phyloP scores from a whole-genome alignment of 768 basidiomycete genomes.

The Boletus rex-veris region DNA sequence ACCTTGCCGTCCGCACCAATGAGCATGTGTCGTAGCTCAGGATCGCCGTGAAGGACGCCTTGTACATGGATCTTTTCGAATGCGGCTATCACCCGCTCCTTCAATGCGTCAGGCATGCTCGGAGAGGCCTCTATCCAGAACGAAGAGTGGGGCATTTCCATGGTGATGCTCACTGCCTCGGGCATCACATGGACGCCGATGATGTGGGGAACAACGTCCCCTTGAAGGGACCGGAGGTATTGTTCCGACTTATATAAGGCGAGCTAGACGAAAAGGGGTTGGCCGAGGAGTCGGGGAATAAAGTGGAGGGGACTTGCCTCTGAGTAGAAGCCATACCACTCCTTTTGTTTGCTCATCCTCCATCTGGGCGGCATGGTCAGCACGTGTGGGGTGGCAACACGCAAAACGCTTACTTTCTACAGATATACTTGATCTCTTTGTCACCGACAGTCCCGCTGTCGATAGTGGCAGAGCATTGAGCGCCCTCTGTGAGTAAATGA shows the following conservation, averaged over 20 bases:
- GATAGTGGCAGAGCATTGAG: constrained; percentile 37
- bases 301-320: constrained; percentile 30
- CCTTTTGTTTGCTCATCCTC: constrained; percentile 28
- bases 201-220: constrained; percentile 48
- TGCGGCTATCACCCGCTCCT: constrained; percentile 49
- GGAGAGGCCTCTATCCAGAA: constrained; percentile 63
- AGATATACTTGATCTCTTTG: constrained; percentile 33
- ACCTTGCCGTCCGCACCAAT: constrained; percentile 52
- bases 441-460: constrained; percentile 31
- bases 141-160: constrained; percentile 53
- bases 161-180: constrained; percentile 39
- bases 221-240: constrained; percentile 51
- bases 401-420: constrained; percentile 31
- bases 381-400: neutral
- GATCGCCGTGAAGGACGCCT: constrained; percentile 48
- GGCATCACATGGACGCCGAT: constrained; percentile 46
- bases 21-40: constrained; percentile 50
- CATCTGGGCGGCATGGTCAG: constrained; percentile 27
- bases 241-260: constrained; percentile 45
- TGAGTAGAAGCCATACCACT: constrained; percentile 40
- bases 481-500: constrained; percentile 29
- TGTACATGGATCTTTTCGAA: constrained; percentile 45
- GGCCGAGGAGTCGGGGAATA: constrained; percentile 6
- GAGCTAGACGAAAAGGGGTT: constrained; percentile 37
- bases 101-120: constrained; percentile 53